Base-by-base conservation (phyloP, 768 basidiomycete genomes). In the Lentinula raphanica region DNA sequence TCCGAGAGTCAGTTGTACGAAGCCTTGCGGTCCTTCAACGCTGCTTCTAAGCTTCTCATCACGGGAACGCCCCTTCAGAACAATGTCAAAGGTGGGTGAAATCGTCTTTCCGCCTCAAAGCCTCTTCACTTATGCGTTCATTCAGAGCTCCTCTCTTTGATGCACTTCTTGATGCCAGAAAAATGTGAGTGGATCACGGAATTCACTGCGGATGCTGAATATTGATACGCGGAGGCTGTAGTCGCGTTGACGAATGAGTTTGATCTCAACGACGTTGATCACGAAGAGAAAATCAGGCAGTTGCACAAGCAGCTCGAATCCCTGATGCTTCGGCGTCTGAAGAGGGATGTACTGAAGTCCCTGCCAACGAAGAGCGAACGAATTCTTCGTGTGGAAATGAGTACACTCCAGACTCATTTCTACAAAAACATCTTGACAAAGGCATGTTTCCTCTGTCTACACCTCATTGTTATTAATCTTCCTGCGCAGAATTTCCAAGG, bases 101-200 rank as follows among this genome's bases (percentile, higher is more conserved):
- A 25, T 54, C 42, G 19, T 40, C 36, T 27, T 51, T 48, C 25
- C 21, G n/a, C 38, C 38, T 32, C 9, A 4, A 60, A 63, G 53
- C 40, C 59, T 64, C 40, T 63, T 48, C 50, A 58, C 19, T 54
- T 39, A 49, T 49, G 54, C 21, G 13, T 49, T 6, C 54, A 46
- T 55, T 6, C 67, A 97, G 97, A 99, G 71, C 75, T 99, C 35
- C 78, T 98, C 40, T 93, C 97, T 8, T 75, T 98, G 71, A 98
- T 98, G 96, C 97, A 98, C 71, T 99, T 99, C 80, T 78, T 98
- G 63, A 97, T 97, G 92, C 97, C 97, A 7, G 95, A 98, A 67
- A 93, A 92, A 76, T 99, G 93, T 92, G 63, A 71, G 88, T 68
- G 32, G 4, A 11, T 23, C n/a, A 17, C 50, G 5, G 36, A 29